Base-by-base conservation (phyloP, 2,329 filamentous ascomycete genomes). In the Pseudocercospora crystallina region DNA sequence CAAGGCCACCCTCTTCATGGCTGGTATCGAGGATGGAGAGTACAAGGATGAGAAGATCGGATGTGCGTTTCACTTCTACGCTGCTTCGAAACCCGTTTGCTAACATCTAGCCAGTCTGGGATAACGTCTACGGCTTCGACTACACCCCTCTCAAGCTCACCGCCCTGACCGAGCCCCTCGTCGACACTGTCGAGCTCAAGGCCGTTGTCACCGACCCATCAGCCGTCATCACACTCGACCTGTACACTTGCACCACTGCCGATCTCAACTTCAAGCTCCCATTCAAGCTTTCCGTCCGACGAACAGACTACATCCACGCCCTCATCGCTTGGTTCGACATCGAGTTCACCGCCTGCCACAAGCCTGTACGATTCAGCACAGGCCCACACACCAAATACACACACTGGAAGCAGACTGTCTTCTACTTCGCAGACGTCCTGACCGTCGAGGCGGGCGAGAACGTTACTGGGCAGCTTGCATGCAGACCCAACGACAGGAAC, bases 11-110 rank as follows among this genome's bases (percentile, higher is more conserved):
- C 96, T 99, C 71, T 96, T 90, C 75, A 84, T 95, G 72, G 94
- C 90, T 53, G 94, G 88, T 67, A 99, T 99, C 57, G 94, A 99
- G 77, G 94, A 99, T 68, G 94, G 94, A 60, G 94, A 99, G 57
- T 99, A 99, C 83, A 97, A 97, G 81, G 92, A 97, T 59, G 94
- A 99, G 79, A 99, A 99, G 82, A 99, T 99, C 68, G 92, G 91
- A 74, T 99, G 92, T 97, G 73, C 78, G 90, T 75, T 45, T 51
- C 9, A 56, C 49, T 20, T 33, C 38, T 43, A 31, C 14, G 26
- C 29, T 44, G 13, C 3, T n/a, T 32, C 57, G 12, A 13, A 20
- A 11, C 8, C 10, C 1, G 61, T 70, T 55, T 49, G 43, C 60
- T 56, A 34, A 61, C 44, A 45, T 7, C 20, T 59, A 38, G 42